Evolutionary conservation across 2,329 filamentous ascomycete genomes (phyloP).

Genomic region (Simplicillium aogashimaense): DNA sequence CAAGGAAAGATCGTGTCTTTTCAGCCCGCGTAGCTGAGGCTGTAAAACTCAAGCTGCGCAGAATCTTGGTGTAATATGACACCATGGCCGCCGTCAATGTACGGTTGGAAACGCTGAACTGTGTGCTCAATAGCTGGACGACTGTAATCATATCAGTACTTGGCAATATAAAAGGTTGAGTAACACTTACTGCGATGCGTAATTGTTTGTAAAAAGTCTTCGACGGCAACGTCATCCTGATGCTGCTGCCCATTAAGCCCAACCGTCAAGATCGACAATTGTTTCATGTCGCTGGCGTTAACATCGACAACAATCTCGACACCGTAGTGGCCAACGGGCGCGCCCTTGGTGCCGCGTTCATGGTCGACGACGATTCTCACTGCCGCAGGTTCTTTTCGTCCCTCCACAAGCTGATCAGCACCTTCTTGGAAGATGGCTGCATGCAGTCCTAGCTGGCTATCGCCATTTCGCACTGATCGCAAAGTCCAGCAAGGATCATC

Average conservation of each 20-base stretch:
- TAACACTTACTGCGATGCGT: slow-evolving; percentile 56
- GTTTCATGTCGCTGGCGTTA: slow-evolving; percentile 38
- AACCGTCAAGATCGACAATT: slow-evolving; percentile 38
- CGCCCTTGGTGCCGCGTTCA: slow-evolving; percentile 54
- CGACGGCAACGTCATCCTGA: slow-evolving; percentile 61
- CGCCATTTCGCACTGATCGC: slow-evolving; percentile 55
- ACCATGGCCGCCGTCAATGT: slow-evolving; percentile 58
- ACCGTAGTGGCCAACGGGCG: slow-evolving; percentile 56
- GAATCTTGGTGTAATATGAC: slow-evolving; percentile 66
- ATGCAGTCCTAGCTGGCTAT: slow-evolving; percentile 48
- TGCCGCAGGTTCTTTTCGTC: slow-evolving; percentile 56
- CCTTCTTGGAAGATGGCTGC: slow-evolving; percentile 66
- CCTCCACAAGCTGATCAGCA: slow-evolving; percentile 49
- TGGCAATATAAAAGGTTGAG: background rate
- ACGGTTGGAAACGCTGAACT: slow-evolving; percentile 59
- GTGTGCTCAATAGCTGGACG: slow-evolving; percentile 59
- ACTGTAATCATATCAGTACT: slow-evolving; percentile 39
- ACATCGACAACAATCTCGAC: slow-evolving; percentile 64
- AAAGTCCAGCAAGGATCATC: slow-evolving; percentile 75
- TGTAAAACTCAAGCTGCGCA: slow-evolving; percentile 58
- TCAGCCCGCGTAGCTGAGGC: slow-evolving; percentile 42
- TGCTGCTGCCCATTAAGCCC: slow-evolving; percentile 63
- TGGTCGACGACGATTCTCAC: slow-evolving; percentile 68
- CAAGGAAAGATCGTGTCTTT: slow-evolving; percentile 59
- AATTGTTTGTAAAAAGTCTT: slow-evolving; percentile 66